Conservation (phyloP, 2,329 filamentous ascomycete species). For the Daldinia eschscholtzii region DNA sequence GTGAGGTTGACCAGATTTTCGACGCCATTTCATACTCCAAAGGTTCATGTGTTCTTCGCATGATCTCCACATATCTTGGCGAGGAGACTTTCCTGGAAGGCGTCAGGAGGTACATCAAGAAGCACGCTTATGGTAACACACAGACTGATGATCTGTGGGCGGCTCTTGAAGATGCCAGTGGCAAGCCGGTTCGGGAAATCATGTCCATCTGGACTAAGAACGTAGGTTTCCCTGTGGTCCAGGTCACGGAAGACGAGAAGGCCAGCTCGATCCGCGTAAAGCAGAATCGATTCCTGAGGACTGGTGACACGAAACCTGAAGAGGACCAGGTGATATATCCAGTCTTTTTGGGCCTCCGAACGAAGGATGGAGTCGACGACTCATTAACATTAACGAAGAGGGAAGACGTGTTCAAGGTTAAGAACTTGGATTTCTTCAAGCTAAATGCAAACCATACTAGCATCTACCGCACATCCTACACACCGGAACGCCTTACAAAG, state of each 20-base stretch:
- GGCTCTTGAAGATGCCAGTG: constrained; percentile 86
- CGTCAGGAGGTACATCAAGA: constrained; percentile 90
- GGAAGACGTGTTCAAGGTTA: constrained; percentile 81
- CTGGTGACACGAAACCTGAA: constrained; percentile 91
- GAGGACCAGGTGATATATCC: constrained; percentile 91
- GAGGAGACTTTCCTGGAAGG: constrained; percentile 95
- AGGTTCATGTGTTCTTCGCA: constrained; percentile 93
- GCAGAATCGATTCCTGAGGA: constrained; percentile 95
- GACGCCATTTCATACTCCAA: constrained; percentile 98
- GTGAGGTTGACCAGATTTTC: constrained; percentile 98
- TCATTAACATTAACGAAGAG: constrained; percentile 77
- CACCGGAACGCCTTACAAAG: constrained; percentile 84
- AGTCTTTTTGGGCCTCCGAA: constrained; percentile 87
- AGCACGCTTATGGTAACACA: constrained; percentile 97
- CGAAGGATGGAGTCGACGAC: constrained; percentile 85
- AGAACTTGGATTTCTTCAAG: constrained; percentile 91
- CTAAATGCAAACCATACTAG: constrained; percentile 94
- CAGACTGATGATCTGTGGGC: constrained; percentile 92
- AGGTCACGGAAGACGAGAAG: constrained; percentile 80
- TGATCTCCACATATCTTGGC: constrained; percentile 96
- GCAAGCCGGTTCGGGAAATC: constrained; percentile 88
- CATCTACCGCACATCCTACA: constrained; percentile 91
- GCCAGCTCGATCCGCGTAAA: constrained; percentile 84
- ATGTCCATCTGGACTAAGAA: constrained; percentile 99
- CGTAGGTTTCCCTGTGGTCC: constrained; percentile 91